phyloP scores from a whole-genome alignment of 2,329 filamentous ascomycete species.

The Ascochyta clinopodiicola region DNA sequence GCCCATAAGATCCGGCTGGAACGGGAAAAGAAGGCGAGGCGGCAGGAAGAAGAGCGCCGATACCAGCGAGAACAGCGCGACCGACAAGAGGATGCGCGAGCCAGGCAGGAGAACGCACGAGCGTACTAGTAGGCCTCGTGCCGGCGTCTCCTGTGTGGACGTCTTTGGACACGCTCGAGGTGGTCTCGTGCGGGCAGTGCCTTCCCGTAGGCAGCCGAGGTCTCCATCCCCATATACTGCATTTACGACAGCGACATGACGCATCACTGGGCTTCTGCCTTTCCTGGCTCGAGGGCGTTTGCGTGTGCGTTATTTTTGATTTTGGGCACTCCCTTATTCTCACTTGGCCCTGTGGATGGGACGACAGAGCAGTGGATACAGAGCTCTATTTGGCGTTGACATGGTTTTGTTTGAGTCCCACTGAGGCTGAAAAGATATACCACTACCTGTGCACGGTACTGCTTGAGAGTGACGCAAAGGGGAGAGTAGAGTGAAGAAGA shows the following conservation, averaged over 20 bases:
- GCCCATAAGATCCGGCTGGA: slow-evolving; percentile 64
- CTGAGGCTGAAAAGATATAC: slow-evolving; percentile 18
- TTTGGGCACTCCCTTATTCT: slow-evolving; percentile 26
- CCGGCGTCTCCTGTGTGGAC: slow-evolving; percentile 8
- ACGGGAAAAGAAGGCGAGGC: slow-evolving; percentile 45
- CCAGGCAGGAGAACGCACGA: slow-evolving; percentile 13
- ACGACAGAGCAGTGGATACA: slow-evolving; percentile 21
- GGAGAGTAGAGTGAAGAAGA: neutral
- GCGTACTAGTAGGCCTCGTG: slow-evolving; percentile 22
- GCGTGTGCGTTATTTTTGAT: slow-evolving; percentile 40
- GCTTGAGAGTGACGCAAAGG: neutral
- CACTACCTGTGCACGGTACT: slow-evolving; percentile 19
- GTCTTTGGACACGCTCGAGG: slow-evolving; percentile 19
- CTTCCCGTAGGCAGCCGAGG: slow-evolving; percentile 11
- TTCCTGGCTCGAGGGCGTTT: slow-evolving; percentile 39
- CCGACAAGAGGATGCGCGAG: slow-evolving; percentile 17
- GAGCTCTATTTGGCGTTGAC: slow-evolving; percentile 14
- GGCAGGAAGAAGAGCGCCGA: slow-evolving; percentile 41
- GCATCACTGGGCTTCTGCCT: slow-evolving; percentile 38
- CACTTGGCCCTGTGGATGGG: slow-evolving; percentile 12
- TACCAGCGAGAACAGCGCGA: slow-evolving; percentile 33
- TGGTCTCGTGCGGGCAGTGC: slow-evolving; percentile 12
- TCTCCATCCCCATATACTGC: slow-evolving; percentile 45
- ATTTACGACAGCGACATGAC: slow-evolving; percentile 50
- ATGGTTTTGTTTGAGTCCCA: slow-evolving; percentile 5